Evolutionary conservation across 768 basidiomycete species (phyloP), one percentile per base, ranked within the genome.

Genomic region (Lactifluus echinatus): DNA sequence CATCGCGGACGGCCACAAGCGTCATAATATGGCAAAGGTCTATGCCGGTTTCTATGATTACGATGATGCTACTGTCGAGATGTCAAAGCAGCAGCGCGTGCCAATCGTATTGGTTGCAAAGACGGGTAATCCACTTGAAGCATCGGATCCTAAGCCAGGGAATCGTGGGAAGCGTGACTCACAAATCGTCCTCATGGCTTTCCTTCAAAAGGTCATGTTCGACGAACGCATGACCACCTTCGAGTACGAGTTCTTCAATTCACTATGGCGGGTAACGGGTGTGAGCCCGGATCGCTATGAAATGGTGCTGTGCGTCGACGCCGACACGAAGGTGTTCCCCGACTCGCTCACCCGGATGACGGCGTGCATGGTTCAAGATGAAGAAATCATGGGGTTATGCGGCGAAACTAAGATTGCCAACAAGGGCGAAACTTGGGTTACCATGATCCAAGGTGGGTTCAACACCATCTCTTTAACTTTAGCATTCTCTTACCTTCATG

Each of bases 371-470:
- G 89, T 93, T 28, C 83, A 92, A 66, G 96, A 99, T 67, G 82
- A 85, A 65, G 96, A 98, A 71, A 97, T 98, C 62, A 98, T 98
- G 96, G 96, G 94, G 21, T 78, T 99, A 24, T 99, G 96, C 67
- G 96, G 96, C 26, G 96, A 99, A 76, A 99, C 96, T 60, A 99
- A 99, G 82, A 94, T 99, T 65, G 96, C 96, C 34, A 99, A 99
- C 76, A 99, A 99, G 77, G 85, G 86, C 15, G 95, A 98, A 69
- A 93, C 93, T 11, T 97, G 95, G 76, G 94, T 98, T 43, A 97
- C 95, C 15, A 98, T 99, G 96, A 98, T 99, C 73, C 96, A 99
- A 79, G 94, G 95, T 94, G 55, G 45, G 44, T 33, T 42, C 17
- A 42, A 44, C 26, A 42, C 50, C 26, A 15, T 17, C 10, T 17